A percentile compares a stretch with the other conserved stretches of the same genome.
Evolutionary conservation across 768 basidiomycete species (phyloP).

Genomic region (Pleurotus salmoneostramineus): DNA sequence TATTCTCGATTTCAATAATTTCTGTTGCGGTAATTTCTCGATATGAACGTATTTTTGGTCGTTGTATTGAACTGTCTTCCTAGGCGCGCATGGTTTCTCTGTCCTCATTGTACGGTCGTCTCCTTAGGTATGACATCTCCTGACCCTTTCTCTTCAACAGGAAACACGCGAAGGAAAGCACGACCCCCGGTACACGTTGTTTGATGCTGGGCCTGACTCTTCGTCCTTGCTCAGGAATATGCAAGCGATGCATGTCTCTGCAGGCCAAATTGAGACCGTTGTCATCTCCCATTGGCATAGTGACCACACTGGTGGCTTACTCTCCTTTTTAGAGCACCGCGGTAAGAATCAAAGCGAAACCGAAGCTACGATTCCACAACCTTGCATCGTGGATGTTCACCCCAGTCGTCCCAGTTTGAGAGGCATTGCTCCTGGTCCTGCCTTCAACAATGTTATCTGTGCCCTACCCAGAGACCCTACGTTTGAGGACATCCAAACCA

Average conservation of each 20-base stretch:
- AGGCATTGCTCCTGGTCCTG: constrained; percentile 68
- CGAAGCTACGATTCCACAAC: constrained; percentile 7
- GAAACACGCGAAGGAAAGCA: constrained; percentile 52
- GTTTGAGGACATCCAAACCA: constrained; percentile 56
- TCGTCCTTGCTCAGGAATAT: constrained; percentile 72
- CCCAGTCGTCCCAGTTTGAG: constrained; percentile 71
- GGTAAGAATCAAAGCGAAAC: constrained; percentile 6
- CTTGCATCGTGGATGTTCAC: constrained; percentile 68
- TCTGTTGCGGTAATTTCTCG: constrained; percentile 42
- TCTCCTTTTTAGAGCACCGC: constrained; percentile 56
- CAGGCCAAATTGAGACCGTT: constrained; percentile 54
- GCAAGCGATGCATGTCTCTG: constrained; percentile 50
- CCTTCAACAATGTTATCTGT: constrained; percentile 50
- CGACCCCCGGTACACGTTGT: constrained; percentile 53
- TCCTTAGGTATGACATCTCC: background rate
- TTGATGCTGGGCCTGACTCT: constrained; percentile 84
- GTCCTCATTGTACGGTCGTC: constrained; percentile 58
- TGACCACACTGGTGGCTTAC: constrained; percentile 72
- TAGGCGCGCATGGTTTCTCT: constrained; percentile 85
- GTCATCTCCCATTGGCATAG: constrained; percentile 80
- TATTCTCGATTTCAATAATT: constrained; percentile 67
- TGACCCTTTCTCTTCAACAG: constrained; percentile 23
- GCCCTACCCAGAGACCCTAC: constrained; percentile 68
- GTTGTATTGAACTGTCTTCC: background rate
- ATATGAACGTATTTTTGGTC: background rate